Conservation (phyloP, 805 yeast species). For the Metschnikowia amazonensis region DNA sequence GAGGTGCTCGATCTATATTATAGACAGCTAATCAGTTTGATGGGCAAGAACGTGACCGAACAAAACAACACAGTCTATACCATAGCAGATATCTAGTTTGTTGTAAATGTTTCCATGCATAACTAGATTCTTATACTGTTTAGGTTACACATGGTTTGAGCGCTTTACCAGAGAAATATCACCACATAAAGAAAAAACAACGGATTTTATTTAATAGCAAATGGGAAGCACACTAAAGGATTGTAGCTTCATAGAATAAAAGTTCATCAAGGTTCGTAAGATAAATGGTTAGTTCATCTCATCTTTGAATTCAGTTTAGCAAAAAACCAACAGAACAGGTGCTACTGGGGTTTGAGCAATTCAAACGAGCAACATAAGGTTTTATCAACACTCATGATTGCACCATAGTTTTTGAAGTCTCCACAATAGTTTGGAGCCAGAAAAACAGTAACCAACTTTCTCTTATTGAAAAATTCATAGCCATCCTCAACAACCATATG, state of each 20-base stretch:
- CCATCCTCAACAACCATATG: slow-evolving; percentile 92
- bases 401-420: slow-evolving; percentile 76
- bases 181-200: slow-evolving; percentile 1
- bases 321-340: background rate
- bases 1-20: slow-evolving; percentile 40
- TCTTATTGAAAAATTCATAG: slow-evolving; percentile 72
- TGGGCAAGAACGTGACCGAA: slow-evolving; percentile 32
- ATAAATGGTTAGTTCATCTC: slow-evolving; percentile 1
- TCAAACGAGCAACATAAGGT: slow-evolving; percentile 69
- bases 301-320: background rate
- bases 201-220: slow-evolving; percentile 4
- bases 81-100: background rate
- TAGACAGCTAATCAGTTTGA: slow-evolving; percentile 36
- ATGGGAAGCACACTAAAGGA: background rate
- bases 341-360: slow-evolving; percentile 52
- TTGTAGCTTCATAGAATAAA: background rate
- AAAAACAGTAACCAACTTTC: slow-evolving; percentile 73
- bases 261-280: slow-evolving; percentile 6
- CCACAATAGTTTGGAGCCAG: slow-evolving; percentile 85
- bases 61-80: slow-evolving; percentile 14
- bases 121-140: no score
- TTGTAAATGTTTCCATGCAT: background rate
- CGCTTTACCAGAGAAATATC: background rate
- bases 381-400: slow-evolving; percentile 70
- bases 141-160: no score